Evolutionary conservation across 352 stramenopile genomes (phyloP).

Genomic region (Bremia lactucae): DNA sequence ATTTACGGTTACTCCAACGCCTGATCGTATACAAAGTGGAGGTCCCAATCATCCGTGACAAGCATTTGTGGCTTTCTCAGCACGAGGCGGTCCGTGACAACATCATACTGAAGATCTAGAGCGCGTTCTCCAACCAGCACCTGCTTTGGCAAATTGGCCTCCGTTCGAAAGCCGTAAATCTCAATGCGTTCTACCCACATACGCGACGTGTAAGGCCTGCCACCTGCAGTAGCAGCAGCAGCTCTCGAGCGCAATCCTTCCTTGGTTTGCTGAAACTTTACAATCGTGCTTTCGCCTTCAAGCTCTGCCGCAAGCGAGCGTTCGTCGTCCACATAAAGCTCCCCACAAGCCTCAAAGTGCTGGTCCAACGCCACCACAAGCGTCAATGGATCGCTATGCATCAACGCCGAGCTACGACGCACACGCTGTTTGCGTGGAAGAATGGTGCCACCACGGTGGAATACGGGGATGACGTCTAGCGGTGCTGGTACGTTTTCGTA

Average conservation of each 20-base stretch:
- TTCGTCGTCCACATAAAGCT: slow-evolving; percentile 97
- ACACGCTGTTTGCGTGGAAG: slow-evolving; percentile 93
- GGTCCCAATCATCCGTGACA: slow-evolving; percentile 58
- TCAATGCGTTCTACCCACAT: slow-evolving; percentile 82
- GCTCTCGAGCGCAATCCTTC: slow-evolving; percentile 26
- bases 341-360: slow-evolving; percentile 64
- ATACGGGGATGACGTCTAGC: slow-evolving; percentile 94
- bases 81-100: slow-evolving; percentile 43
- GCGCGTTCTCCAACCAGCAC: slow-evolving; percentile 29
- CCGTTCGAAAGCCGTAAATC: slow-evolving; percentile 47
- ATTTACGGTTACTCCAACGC: slow-evolving; percentile 16
- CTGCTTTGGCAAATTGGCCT: slow-evolving; percentile 32
- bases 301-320: slow-evolving; percentile 62
- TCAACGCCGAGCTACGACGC: slow-evolving; percentile 88
- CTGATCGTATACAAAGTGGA: slow-evolving; percentile 42
- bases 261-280: slow-evolving; percentile 32
- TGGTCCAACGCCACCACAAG: slow-evolving; percentile 90
- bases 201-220: slow-evolving; percentile 34
- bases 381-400: slow-evolving; percentile 96
- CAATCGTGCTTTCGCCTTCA: slow-evolving; percentile 35
- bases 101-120: slow-evolving; percentile 66
- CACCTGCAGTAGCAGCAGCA: slow-evolving; percentile 12
- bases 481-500: slow-evolving; percentile 65
- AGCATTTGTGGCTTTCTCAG: slow-evolving; percentile 78
- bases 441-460: slow-evolving; percentile 92